phyloP scores from a whole-genome alignment of 768 basidiomycete genomes.

The Xerocomellus intermedius region DNA sequence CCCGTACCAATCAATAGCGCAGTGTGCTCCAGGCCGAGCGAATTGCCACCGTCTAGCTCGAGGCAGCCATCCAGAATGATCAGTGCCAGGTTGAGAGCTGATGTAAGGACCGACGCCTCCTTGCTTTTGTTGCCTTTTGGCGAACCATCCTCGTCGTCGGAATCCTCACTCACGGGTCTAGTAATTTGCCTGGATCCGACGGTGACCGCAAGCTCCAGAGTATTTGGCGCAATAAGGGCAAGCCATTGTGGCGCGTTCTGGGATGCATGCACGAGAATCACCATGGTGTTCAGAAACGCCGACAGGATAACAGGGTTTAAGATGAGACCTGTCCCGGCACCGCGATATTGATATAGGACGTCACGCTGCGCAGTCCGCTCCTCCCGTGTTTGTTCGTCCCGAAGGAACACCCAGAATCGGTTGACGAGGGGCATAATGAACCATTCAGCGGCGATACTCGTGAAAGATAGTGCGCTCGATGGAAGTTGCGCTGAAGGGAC shows the following conservation, averaged over 20 bases:
- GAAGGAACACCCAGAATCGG: slow-evolving; percentile 92
- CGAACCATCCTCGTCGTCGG: slow-evolving; percentile 31
- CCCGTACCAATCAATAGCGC: slow-evolving; percentile 64
- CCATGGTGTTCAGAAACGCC: slow-evolving; percentile 72
- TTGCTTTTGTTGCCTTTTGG: slow-evolving; percentile 35
- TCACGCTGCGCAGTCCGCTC: slow-evolving; percentile 60
- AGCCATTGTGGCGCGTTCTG: slow-evolving; percentile 81
- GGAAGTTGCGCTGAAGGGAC: slow-evolving; percentile 5
- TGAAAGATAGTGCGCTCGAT: slow-evolving; percentile 42
- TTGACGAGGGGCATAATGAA: slow-evolving; percentile 91
- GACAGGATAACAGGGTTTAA: slow-evolving; percentile 75
- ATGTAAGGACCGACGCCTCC: slow-evolving; percentile 71
- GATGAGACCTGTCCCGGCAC: slow-evolving; percentile 80
- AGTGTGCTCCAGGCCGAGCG: slow-evolving; percentile 74
- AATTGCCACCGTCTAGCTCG: slow-evolving; percentile 74
- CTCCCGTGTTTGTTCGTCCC: slow-evolving; percentile 79
- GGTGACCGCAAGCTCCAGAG: slow-evolving; percentile 80
- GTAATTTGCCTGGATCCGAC: slow-evolving; percentile 68
- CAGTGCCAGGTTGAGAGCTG: slow-evolving; percentile 76
- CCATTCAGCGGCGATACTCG: slow-evolving; percentile 76
- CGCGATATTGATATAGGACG: slow-evolving; percentile 56
- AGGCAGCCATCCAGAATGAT: slow-evolving; percentile 72
- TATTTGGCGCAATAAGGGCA: slow-evolving; percentile 74
- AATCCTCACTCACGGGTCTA: slow-evolving; percentile 34
- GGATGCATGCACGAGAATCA: slow-evolving; percentile 79